phyloP scores from a whole-genome alignment of 2,329 filamentous ascomycete genomes.

The Eutypa lata region DNA sequence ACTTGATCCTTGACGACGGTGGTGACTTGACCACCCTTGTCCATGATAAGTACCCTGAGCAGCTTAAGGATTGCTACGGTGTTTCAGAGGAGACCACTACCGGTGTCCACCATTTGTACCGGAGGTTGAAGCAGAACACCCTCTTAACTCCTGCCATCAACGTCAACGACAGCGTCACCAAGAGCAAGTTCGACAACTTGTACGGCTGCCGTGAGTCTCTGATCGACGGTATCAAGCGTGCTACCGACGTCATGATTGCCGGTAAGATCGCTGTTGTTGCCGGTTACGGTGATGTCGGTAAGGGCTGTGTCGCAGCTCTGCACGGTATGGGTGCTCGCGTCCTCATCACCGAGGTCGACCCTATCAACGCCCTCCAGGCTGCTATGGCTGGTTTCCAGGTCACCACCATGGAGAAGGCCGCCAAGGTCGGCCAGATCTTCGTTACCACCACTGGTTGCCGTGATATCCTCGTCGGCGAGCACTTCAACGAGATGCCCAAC shows the following conservation, averaged over 20 bases:
- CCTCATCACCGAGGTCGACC: slow-evolving; percentile 94
- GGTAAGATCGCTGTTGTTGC: slow-evolving; percentile 98
- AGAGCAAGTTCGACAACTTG: slow-evolving; percentile 99
- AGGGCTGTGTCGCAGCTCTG: slow-evolving; percentile 95
- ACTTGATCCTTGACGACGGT: slow-evolving; percentile 98
- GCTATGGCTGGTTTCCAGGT: slow-evolving; percentile 97
- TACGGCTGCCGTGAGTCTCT: slow-evolving; percentile 99
- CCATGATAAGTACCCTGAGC: slow-evolving; percentile 97
- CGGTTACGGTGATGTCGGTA: slow-evolving; percentile 98
- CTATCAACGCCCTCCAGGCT: slow-evolving; percentile 99
- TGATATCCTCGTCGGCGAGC: slow-evolving; percentile 87
- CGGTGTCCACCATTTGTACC: slow-evolving; percentile 98
- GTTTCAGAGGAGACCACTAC: slow-evolving; percentile 99
- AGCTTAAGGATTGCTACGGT: slow-evolving; percentile 97
- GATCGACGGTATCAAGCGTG: slow-evolving; percentile 99
- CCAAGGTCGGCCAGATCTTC: slow-evolving; percentile 88
- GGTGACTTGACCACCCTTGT: slow-evolving; percentile 95
- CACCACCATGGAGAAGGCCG: slow-evolving; percentile 96
- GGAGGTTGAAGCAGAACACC: slow-evolving; percentile 87
- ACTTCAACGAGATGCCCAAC: slow-evolving; percentile 96
- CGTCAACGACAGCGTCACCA: slow-evolving; percentile 99
- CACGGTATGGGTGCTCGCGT: slow-evolving; percentile 97
- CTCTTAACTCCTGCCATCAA: slow-evolving; percentile 96
- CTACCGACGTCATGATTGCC: slow-evolving; percentile 99
- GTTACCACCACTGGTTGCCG: slow-evolving; percentile 99